Evolutionary conservation across 2,329 filamentous ascomycete genomes (phyloP).

Genomic region (Remersonia thermophila): DNA sequence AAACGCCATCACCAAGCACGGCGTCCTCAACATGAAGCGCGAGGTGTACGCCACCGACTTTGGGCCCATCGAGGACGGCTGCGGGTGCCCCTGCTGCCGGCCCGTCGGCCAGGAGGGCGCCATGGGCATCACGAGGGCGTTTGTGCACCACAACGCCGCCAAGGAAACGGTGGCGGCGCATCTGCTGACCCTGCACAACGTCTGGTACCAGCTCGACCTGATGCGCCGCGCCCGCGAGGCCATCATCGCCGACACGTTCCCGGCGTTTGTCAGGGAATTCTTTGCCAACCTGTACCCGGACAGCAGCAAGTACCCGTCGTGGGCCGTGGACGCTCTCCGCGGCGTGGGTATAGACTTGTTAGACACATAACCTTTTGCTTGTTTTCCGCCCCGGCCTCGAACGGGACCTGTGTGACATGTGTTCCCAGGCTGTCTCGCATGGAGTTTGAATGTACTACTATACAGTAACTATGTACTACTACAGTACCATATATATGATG

Average conservation of each 20-base stretch:
- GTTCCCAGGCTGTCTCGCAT: too few relatives aligned
- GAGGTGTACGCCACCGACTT: constrained; percentile 69
- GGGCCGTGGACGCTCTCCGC: constrained; percentile 70
- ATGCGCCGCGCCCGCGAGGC: constrained; percentile 66
- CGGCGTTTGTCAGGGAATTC: constrained; percentile 64
- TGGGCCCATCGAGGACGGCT: constrained; percentile 68
- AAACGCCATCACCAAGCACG: constrained; percentile 73
- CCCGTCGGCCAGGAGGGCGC: constrained; percentile 48
- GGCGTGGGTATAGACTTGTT: constrained; percentile 70
- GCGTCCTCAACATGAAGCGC: constrained; percentile 76
- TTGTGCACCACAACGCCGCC: constrained; percentile 78
- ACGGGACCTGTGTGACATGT: too few relatives aligned
- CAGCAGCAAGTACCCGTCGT: constrained; percentile 58
- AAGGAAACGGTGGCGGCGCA: constrained; percentile 91
- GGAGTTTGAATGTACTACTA: too few relatives aligned
- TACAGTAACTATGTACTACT: too few relatives aligned
- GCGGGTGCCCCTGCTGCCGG: constrained; percentile 67
- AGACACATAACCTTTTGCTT: constrained; percentile 16
- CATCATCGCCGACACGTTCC: constrained; percentile 70
- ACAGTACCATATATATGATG: too few relatives aligned
- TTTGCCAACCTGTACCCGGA: constrained; percentile 62
- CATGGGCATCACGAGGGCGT: constrained; percentile 74
- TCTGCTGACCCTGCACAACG: constrained; percentile 84
- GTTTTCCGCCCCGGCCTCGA: too few relatives aligned
- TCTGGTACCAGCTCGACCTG: constrained; percentile 78